A percentile compares a stretch with the other conserved stretches of the same genome.
phyloP scores from a whole-genome alignment of 768 basidiomycete species.

The Stropharia rugosoannulata region DNA sequence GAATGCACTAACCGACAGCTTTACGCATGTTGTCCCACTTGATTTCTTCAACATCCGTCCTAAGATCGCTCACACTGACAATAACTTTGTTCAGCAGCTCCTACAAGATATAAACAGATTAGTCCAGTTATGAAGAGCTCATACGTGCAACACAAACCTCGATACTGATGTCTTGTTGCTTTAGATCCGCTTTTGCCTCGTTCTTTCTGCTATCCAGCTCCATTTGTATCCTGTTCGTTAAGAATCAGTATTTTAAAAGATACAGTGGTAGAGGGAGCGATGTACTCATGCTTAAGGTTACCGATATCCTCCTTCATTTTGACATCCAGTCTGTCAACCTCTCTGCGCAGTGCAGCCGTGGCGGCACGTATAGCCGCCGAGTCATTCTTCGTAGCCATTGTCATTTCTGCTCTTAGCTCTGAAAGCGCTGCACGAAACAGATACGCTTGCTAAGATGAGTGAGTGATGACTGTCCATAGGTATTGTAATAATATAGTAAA shows the following conservation, averaged over 20 bases:
- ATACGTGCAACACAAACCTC: conserved; percentile 49
- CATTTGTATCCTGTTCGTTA: conserved; percentile 80
- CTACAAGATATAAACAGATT: conserved; percentile 32
- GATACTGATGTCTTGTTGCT: conserved; percentile 80
- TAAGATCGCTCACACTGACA: conserved; percentile 72
- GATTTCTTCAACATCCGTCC: conserved; percentile 79
- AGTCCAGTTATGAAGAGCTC: neutral
- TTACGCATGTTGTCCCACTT: conserved; percentile 90
- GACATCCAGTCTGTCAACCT: conserved; percentile 80
- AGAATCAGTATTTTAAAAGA: neutral
- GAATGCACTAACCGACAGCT: conserved; percentile 60
- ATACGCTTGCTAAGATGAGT: conserved; percentile 78
- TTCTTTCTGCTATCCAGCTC: conserved; percentile 93
- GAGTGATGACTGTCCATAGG: neutral
- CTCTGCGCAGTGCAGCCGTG: conserved; percentile 75
- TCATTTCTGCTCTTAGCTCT: conserved; percentile 84
- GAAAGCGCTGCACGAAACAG: conserved; percentile 91
- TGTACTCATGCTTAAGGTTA: conserved; percentile 90
- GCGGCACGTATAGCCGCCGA: conserved; percentile 77
- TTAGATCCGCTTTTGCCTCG: conserved; percentile 82
- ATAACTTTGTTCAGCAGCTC: conserved; percentile 75
- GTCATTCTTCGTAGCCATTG: conserved; percentile 81
- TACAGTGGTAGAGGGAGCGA: conserved; percentile 16
- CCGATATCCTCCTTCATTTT: conserved; percentile 94
- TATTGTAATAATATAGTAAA: neutral